These are phyloP conservation scores for Polysphondylium violaceum DNA, from an alignment of 78 protist genomes.

Conservation along the genomic window DNA sequence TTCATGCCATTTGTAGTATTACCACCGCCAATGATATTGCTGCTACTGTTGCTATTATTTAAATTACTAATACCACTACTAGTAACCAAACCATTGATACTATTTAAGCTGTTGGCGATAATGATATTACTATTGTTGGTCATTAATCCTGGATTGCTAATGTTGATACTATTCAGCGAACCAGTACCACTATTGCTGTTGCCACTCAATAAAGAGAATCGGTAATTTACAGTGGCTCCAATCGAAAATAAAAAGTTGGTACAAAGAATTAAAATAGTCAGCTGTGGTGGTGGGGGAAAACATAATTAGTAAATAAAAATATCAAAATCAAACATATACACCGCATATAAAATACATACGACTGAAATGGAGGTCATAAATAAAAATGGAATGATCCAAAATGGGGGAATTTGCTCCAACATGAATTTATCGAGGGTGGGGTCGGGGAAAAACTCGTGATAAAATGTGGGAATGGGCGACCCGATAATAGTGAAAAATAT, in stretches of 20 bases:
- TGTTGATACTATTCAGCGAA: background rate
- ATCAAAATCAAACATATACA: background rate
- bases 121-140: background rate
- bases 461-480: slow-evolving; percentile 7
- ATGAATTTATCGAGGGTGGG: slow-evolving; percentile 44
- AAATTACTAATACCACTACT: slow-evolving; percentile 11
- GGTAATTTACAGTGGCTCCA: background rate
- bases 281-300: background rate
- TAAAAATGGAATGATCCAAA: slow-evolving; percentile 60
- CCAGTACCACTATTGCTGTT: background rate
- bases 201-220: background rate
- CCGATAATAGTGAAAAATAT: slow-evolving; percentile 27
- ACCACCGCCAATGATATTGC: background rate
- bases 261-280: slow-evolving; percentile 42
- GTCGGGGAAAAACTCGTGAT: slow-evolving; percentile 40
- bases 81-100: background rate
- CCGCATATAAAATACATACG: slow-evolving; percentile 10
- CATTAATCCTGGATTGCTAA: background rate
- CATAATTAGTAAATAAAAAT: background rate
- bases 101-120: background rate
- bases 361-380: slow-evolving; percentile 37
- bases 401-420: slow-evolving; percentile 67
- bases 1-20: background rate
- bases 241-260: slow-evolving; percentile 28
- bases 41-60: background rate